phyloP scores from a whole-genome alignment of 768 basidiomycete species.

The Dioszegia hungarica region DNA sequence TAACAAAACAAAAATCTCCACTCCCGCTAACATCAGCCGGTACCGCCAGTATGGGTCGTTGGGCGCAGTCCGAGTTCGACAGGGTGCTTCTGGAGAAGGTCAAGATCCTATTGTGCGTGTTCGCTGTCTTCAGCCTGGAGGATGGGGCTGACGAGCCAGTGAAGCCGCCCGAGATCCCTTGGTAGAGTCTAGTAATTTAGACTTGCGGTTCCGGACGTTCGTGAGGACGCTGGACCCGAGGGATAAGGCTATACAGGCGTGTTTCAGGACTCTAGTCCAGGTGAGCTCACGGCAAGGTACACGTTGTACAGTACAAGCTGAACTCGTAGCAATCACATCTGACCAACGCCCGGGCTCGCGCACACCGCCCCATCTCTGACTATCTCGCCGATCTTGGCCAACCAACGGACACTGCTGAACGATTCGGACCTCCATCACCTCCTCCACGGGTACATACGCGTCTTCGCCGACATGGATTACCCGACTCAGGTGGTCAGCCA shows the following conservation, averaged over 20 bases:
- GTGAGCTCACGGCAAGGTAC: slow-evolving; percentile 15
- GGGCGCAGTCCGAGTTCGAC: slow-evolving; percentile 24
- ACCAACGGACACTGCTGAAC: too few species aligned
- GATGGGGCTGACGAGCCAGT: background rate
- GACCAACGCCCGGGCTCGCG: background rate
- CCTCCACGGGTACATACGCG: background rate
- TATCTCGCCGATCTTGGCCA: background rate
- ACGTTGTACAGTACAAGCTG: background rate
- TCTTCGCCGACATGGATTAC: background rate
- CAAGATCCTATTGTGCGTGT: slow-evolving; percentile 25
- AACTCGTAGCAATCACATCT: background rate
- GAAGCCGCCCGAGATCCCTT: background rate
- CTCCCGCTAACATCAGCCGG: background rate
- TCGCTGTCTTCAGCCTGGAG: background rate
- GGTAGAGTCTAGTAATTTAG: background rate
- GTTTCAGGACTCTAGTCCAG: slow-evolving; percentile 15
- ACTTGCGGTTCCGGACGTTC: slow-evolving; percentile 24
- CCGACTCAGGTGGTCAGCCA: too few species aligned
- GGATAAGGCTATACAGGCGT: slow-evolving; percentile 11
- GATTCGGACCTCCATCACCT: background rate
- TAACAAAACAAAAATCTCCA: background rate
- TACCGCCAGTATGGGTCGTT: slow-evolving; percentile 27
- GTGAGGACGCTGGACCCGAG: slow-evolving; percentile 20
- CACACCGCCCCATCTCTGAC: background rate
- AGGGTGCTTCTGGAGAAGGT: slow-evolving; percentile 20